A percentile compares a stretch with the other conserved stretches of the same genome.
phyloP scores from a whole-genome alignment of 257 asterid species.

The Jacaranda copaia region DNA sequence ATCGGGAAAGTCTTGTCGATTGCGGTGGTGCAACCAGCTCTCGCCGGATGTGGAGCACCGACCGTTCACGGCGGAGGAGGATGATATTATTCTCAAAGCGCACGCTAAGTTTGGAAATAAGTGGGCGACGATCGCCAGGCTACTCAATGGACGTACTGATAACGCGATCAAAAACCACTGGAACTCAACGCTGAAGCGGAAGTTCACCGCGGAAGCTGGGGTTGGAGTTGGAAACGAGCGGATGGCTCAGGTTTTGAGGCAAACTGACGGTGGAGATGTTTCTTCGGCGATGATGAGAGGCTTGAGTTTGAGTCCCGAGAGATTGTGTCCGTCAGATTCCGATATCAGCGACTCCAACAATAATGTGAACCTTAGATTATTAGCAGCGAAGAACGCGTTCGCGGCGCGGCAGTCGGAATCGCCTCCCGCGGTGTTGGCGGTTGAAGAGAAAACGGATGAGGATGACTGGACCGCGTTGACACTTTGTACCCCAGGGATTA shows the following conservation, averaged over 20 bases:
- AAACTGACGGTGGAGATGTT: constrained; percentile 45
- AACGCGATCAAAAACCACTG: constrained; percentile 61
- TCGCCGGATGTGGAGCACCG: constrained; percentile 62
- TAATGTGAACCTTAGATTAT: constrained; percentile 26
- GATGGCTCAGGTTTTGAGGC: constrained; percentile 37
- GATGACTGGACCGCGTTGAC: constrained; percentile 50
- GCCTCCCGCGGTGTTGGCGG: constrained; percentile 21
- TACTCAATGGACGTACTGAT: constrained; percentile 55
- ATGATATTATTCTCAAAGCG: constrained; percentile 48
- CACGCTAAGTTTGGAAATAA: constrained; percentile 51
- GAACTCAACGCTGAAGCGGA: constrained; percentile 58
- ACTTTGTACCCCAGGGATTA: constrained; percentile 46
- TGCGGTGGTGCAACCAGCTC: constrained; percentile 68
- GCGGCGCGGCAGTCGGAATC: constrained; percentile 14
- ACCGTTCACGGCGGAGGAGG: constrained; percentile 59
- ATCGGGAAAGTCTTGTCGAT: constrained; percentile 63
- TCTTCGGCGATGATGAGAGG: constrained; percentile 37
- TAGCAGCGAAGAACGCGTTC: neutral
- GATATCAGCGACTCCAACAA: constrained; percentile 32
- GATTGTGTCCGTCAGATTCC: constrained; percentile 33
- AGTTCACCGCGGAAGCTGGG: neutral
- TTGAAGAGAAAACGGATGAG: constrained; percentile 12
- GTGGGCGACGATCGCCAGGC: constrained; percentile 55
- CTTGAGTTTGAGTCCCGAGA: constrained; percentile 35
- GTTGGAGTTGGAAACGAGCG: constrained; percentile 40